Evolutionary conservation across 768 basidiomycete species (phyloP).

Genomic region (Crepidotus variabilis): DNA sequence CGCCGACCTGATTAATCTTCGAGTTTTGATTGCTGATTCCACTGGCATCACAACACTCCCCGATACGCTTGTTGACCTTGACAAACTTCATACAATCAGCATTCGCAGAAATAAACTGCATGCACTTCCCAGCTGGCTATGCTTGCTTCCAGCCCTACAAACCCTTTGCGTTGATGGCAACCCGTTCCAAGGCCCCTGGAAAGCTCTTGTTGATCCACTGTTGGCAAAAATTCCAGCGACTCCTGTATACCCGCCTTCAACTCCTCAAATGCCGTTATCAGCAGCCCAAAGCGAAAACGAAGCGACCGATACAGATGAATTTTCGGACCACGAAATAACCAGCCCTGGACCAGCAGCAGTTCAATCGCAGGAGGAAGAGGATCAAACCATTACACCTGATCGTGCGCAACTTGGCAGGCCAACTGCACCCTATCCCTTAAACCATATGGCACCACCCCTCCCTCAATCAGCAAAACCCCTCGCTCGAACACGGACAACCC

Average conservation of each 20-base stretch:
- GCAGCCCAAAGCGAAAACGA: slow-evolving; percentile 43
- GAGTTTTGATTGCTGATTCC: slow-evolving; percentile 89
- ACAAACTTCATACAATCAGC: slow-evolving; percentile 85
- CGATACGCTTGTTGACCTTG: slow-evolving; percentile 65
- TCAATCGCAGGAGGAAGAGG: slow-evolving; percentile 53
- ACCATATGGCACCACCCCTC: slow-evolving; percentile 22
- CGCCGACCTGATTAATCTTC: slow-evolving; percentile 67
- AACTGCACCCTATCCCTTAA: slow-evolving; percentile 41
- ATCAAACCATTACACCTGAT: slow-evolving; percentile 70
- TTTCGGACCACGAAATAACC: slow-evolving; percentile 51
- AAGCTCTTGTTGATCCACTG: slow-evolving; percentile 82
- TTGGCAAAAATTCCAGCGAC: slow-evolving; percentile 59
- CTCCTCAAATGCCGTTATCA: slow-evolving; percentile 55
- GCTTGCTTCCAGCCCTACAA: slow-evolving; percentile 80
- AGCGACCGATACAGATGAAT: slow-evolving; percentile 50
- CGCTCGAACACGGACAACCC: slow-evolving; percentile 70
- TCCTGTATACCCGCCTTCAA: slow-evolving; percentile 63
- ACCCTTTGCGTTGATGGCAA: slow-evolving; percentile 92
- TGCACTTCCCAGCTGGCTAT: slow-evolving; percentile 92
- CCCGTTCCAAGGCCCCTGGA: slow-evolving; percentile 93
- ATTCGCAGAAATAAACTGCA: slow-evolving; percentile 85
- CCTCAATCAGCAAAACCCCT: slow-evolving; percentile 32
- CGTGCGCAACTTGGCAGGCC: slow-evolving; percentile 54
- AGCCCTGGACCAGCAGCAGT: slow-evolving; percentile 31
- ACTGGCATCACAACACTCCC: slow-evolving; percentile 81